These are phyloP conservation scores for Clavaria fumosa DNA, from an alignment of 768 basidiomycete species.

Conservation along the genomic window DNA sequence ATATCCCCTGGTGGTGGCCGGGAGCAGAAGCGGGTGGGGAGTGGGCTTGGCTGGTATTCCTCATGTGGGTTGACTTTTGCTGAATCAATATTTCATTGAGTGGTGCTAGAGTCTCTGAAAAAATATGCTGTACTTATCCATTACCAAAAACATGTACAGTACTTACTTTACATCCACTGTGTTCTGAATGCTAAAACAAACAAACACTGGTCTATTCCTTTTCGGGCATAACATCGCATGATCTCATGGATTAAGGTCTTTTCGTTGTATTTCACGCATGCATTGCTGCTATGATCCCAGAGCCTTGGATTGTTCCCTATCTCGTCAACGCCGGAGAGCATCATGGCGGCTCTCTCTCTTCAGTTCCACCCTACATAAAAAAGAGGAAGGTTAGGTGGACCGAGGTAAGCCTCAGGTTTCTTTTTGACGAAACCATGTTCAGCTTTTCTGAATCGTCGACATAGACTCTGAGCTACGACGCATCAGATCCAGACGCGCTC, in stretches of 20 bases:
- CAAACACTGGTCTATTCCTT: too few species aligned
- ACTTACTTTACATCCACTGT: too few species aligned
- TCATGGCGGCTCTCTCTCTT: conserved; percentile 30
- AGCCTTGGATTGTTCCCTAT: conserved; percentile 44
- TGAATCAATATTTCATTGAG: too few species aligned
- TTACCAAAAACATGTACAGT: too few species aligned
- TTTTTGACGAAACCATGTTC: conserved; percentile 2
- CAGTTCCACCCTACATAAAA: conserved; percentile 19
- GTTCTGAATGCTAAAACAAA: too few species aligned
- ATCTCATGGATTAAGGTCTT: too few species aligned
- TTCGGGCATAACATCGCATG: too few species aligned
- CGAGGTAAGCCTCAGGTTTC: conserved; percentile 23
- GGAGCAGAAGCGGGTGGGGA: conserved; percentile 34
- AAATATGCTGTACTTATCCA: too few species aligned
- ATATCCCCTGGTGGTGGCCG: conserved; percentile 8
- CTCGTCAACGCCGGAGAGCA: conserved; percentile 34
- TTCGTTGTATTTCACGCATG: too few species aligned
- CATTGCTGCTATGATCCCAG: conserved; percentile 23
- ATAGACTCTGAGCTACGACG: conserved; percentile 35
- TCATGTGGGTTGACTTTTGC: too few species aligned
- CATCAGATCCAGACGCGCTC: conserved; percentile 23
- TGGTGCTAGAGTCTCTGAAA: too few species aligned
- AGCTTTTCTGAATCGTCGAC: conserved; percentile 2
- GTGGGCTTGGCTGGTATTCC: conserved; percentile 79
- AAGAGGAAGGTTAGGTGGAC: conserved; percentile 43